Evolutionary conservation across 306 rosid genomes (phyloP).

Genomic region (Dicorynia guianensis): DNA sequence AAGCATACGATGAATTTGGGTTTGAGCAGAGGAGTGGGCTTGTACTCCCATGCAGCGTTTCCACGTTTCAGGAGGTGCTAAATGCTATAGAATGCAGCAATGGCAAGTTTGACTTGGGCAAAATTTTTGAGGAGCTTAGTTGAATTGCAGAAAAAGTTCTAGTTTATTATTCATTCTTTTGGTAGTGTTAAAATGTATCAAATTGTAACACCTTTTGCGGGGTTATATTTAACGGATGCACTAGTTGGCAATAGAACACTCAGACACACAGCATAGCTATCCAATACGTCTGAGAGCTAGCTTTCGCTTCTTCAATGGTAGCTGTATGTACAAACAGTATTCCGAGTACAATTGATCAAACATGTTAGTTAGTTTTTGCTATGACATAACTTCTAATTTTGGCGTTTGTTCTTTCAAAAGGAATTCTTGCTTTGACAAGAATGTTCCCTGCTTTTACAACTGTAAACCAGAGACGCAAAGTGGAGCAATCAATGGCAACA

Average conservation of each 20-base stretch:
- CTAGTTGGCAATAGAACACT: conserved; percentile 24
- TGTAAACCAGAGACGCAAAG: not conserved
- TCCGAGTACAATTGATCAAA: not conserved
- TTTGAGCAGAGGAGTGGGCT: conserved; percentile 72
- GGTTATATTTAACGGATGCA: not conserved
- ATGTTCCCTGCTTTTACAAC: not conserved
- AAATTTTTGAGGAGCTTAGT: conserved; percentile 68
- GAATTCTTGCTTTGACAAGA: not conserved
- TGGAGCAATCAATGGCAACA: conserved; percentile 5
- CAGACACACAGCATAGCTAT: not conserved
- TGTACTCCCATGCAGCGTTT: conserved; percentile 79
- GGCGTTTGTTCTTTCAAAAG: not conserved
- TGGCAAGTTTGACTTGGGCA: conserved; percentile 70
- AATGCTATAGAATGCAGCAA: conserved; percentile 68
- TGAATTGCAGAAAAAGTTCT: conserved; percentile 7
- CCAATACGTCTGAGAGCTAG: not conserved
- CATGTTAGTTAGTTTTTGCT: not conserved
- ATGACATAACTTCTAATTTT: not conserved
- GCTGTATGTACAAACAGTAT: conserved; percentile 1
- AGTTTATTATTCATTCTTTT: not conserved
- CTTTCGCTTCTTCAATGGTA: not conserved
- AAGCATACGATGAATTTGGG: conserved; percentile 77
- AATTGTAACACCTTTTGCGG: conserved; percentile 1
- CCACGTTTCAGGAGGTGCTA: conserved; percentile 68
- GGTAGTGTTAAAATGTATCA: not conserved